Conservation (phyloP, 2,329 filamentous ascomycete genomes). For the Furcasterigmium furcatum region DNA sequence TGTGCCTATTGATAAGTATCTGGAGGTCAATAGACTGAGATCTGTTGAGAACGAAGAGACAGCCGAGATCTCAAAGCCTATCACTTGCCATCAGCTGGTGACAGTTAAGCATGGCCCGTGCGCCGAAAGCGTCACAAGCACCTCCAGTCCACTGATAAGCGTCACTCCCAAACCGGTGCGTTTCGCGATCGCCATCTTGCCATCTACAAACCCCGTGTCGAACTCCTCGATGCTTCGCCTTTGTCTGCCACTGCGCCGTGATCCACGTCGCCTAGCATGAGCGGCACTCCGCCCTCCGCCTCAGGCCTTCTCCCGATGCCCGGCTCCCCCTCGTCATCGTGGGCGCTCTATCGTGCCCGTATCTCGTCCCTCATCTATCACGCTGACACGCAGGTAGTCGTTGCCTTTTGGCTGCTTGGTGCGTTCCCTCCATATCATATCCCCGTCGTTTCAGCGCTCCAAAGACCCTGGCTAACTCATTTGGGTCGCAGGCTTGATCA, state of each 20-base stretch:
- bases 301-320: slow-evolving; percentile 53
- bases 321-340: slow-evolving; percentile 61
- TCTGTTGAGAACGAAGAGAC: too few species aligned
- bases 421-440: slow-evolving; percentile 10
- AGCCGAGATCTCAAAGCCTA: too few species aligned
- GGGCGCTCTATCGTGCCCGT: slow-evolving; percentile 69
- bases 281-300: slow-evolving; percentile 34
- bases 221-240: not conserved
- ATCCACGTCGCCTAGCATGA: slow-evolving; percentile 17
- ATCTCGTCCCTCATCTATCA: slow-evolving; percentile 61
- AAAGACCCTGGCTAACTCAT: slow-evolving; percentile 1
- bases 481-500: slow-evolving; percentile 71
- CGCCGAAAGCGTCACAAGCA: too few species aligned
- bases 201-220: too few species aligned
- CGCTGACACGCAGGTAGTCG: slow-evolving; percentile 66
- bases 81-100: too few species aligned
- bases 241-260: not conserved
- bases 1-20: too few species aligned
- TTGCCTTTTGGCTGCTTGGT: slow-evolving; percentile 96
- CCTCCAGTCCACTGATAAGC: too few species aligned
- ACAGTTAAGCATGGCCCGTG: too few species aligned
- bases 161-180: too few species aligned
- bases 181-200: too few species aligned
- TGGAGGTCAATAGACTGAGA: too few species aligned
- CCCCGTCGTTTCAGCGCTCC: too few species aligned